Evolutionary conservation across 2,329 filamentous ascomycete genomes (phyloP), one percentile per base, ranked within the genome.

Genomic region (Ophiostoma perfectum): DNA sequence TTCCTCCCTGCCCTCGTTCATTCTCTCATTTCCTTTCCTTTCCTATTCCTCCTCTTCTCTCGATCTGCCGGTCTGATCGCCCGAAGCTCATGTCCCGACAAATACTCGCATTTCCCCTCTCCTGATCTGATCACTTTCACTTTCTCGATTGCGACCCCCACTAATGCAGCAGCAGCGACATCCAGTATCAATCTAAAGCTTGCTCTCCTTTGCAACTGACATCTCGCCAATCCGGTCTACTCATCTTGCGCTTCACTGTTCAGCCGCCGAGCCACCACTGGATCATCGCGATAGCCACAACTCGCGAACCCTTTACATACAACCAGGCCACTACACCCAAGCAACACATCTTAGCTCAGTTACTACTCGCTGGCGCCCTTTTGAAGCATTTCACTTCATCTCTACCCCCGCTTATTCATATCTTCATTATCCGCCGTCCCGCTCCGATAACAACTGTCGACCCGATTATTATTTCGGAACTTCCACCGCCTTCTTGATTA

Each of bases 401-500:
- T 42, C 27, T 8, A 63, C 39, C 41, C 38, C 49, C 62, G 63
- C 58, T 66, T 18, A 38, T 65, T 49, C 16, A 66, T 47, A 18
- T 68, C 64, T 62, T 47, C 39, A 14, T 36, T 38, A 16, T 62
- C 52, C 18, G 36, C 44, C n/a, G n/a, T 64, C 63, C 63, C 63
- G 63, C 63, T 44, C 62, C 42, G 63, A 64, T 64, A 64, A 64
- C 63, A 64, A n/a, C 63, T 18, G 55, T 39, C 60, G 60, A 63
- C 60, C 60, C 60, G 60, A 42, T 62, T 63, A 63, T 60, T 62
- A 60, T 62, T 47, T 55, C 36, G 36, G 52, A 18, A 49, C 7
- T 52, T 63, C 67, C 65, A 70, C 69, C 71, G 70, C 70, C 69
- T 72, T 71, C 69, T 69, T 45, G 45, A 68, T 70, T 70, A 58